Evolutionary conservation across 2,329 filamentous ascomycete genomes (phyloP), one percentile per base, ranked within the genome.

Genomic region (Cercospora sesami): DNA sequence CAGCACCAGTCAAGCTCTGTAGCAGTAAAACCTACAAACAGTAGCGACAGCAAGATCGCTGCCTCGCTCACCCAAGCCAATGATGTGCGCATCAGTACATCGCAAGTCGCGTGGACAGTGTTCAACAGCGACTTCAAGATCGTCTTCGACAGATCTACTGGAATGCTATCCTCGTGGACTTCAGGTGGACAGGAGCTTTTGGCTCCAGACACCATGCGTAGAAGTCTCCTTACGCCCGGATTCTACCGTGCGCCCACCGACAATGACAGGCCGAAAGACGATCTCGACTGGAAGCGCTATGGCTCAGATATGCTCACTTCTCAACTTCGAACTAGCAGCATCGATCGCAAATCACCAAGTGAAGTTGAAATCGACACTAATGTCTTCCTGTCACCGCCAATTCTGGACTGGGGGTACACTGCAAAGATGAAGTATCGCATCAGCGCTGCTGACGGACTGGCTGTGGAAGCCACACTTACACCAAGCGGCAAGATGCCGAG

Each of bases 171-270:
- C 3, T 74, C 69, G 26, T 84, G 84, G 85, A 73, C 75, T 2
- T 75, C 78, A 18, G 74, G 78, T 48, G 75, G 77, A 63, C 70
- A 76, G 36, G 60, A 76, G 0, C 68, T 85, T 0, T 75, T 85
- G 10, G 31, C 51, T n/a, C 28, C 65, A 10, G 39, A 67, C 14
- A 26, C 12, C 18, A 31, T 10, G 18, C 60, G 26, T 21, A 28
- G 6, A 48, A 58, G 55, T n/a, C 51, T 78, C 73, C 78, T 82
- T 0, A 75, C 77, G 8, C 82, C 86, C 1, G 80, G 82, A 10
- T 86, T 90, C 78, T 90, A 86, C 83, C 86, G 88, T 3, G 85
- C 88, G 0, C 83, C 85, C 14, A 90, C 87, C 0, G 86, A 90
- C 76, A 90, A 90, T 72, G 88, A 91, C 73, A 79, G 80, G 0